A percentile compares a stretch with the other conserved stretches of the same genome.
Evolutionary conservation across 129 eudicot genomes (phyloP).

Genomic region (Arctium minus): DNA sequence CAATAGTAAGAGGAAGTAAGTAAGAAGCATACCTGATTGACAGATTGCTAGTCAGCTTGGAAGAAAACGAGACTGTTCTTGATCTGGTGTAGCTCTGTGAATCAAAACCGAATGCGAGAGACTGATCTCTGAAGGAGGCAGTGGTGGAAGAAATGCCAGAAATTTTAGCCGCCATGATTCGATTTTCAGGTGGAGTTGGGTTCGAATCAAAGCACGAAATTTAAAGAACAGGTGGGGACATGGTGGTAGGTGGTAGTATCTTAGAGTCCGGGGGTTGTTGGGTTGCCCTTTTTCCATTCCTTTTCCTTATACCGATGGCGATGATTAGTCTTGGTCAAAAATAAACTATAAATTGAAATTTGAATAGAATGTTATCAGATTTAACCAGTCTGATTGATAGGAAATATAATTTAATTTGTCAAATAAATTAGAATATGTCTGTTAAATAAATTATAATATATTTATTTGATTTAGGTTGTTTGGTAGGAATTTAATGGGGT

Average conservation of each 20-base stretch:
- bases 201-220: neutral
- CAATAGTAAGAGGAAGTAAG: neutral
- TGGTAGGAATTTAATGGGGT: too few species aligned
- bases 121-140: constrained; percentile 8
- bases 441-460: too few species aligned
- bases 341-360: too few species aligned
- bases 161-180: constrained; percentile 15
- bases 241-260: constrained; percentile 16
- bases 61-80: neutral
- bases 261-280: neutral
- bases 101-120: neutral
- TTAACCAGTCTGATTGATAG: too few species aligned
- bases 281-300: neutral
- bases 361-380: too few species aligned
- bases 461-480: too few species aligned
- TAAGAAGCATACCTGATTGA: constrained; percentile 12
- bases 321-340: neutral
- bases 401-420: too few species aligned
- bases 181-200: neutral
- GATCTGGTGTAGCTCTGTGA: constrained; percentile 14
- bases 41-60: neutral
- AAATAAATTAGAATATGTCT: too few species aligned
- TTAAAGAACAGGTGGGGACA: neutral
- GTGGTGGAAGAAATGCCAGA: constrained; percentile 19
- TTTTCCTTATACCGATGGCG: neutral